Evolutionary conservation across 2,329 filamentous ascomycete species (phyloP), one percentile per base, ranked within the genome.

Genomic region (Rhynchosporium agropyri): DNA sequence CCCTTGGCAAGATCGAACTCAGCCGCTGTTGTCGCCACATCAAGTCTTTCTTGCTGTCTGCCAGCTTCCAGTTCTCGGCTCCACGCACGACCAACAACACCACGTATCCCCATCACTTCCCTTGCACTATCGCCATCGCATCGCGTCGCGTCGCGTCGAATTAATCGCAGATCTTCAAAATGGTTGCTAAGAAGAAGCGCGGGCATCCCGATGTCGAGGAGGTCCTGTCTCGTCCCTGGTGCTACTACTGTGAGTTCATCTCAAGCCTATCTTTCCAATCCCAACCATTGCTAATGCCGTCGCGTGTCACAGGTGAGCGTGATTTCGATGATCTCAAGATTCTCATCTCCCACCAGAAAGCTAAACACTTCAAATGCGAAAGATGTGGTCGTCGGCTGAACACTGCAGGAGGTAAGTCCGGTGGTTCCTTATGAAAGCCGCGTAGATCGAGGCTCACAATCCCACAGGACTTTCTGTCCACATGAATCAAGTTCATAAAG

Each of bases 311-410:
- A 88, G 85, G 85, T 78, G 95, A 99, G 79, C 90, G 94, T 79
- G 94, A 98, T 79, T 99, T 98, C 76, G 93, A 98, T 77, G 95
- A 99, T 76, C 78, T 97, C 53, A 97, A 97, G 81, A 92, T 98
- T 70, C 87, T 99, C 68, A 96, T 97, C 71, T 93, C 91, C 63
- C 95, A 99, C 77, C 95, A 98, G 75, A 98, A 97, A 76, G 93
- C 94, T n/a, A 98, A 98, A 79, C 95, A 99, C 77, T 98, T 97
- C 83, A 97, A 97, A 78, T 99, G 95, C 79, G 91, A 97, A 71
- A 82, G 89, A 79, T 99, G 95, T 76, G 88, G 88, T 59, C 87
- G 95, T 68, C 84, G 93, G 69, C 79, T 99, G 61, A 97, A 97
- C 75, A 99, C 95, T 1, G 93, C 93, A 48, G 95, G 95, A 84